Evolutionary conservation across 176 grass and related monocot genomes (phyloP), one percentile per base, ranked within the genome.

Genomic region (Carex myosuroides): DNA sequence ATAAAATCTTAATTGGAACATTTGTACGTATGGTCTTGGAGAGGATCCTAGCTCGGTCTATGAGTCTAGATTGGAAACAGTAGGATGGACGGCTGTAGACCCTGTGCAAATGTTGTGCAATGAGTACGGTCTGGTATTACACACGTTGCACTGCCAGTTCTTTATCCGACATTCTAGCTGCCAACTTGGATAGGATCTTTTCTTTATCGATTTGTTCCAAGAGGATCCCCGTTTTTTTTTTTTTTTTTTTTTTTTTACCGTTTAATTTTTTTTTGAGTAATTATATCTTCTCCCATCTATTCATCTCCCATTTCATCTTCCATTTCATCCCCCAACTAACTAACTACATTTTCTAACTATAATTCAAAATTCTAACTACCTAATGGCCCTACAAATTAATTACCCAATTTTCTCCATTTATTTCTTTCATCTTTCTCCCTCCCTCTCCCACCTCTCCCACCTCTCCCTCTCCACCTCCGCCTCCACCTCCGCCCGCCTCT

Each of bases 101-200:
- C 26, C 26, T 26, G 26, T 26, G 26, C 26, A 26, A 26, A 26
- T 82, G 80, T 50, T 64, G 60, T 39, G 60, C 2, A 29, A 48
- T 32, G 60, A 67, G 80, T 83, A 48, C 62, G 57, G 80, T 54
- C 41, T 67, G 60, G 76, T 29, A 30, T 64, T 18, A 68, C 80
- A 68, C 80, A 64, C 61, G 80, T 67, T 42, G 80, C 11, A 54
- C 6, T 64, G 80, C 63, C 61, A 68, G 39, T 67, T 18, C 80
- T 83, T 83, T 83, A 18, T 3, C 62, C 39, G 62, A 68, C 80
- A 83, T 55, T 20, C 80, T 53, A 65, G 14, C 11, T 54, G 60
- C 61, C 80, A 22, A 68, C 22, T 17, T 33, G 52, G 22, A 33
- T 33, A 17, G 73, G 50, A 77, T 77, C 46, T 13, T 77, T 77